Base-by-base conservation (phyloP, 129 eudicot species). In the Centaurea solstitialis region DNA sequence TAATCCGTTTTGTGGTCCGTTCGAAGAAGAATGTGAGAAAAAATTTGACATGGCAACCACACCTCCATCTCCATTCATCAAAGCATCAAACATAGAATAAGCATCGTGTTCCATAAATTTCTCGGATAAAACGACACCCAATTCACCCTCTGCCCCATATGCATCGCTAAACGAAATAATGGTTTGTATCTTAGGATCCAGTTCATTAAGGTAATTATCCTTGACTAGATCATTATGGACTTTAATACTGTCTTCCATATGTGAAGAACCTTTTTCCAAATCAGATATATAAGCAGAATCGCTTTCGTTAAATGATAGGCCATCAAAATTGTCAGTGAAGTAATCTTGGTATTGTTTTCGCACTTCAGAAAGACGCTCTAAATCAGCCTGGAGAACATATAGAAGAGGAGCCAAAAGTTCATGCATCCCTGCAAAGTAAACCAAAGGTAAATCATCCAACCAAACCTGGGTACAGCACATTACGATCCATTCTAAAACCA, bases 31-130 rank as follows among this genome's bases (percentile, higher is more conserved):
- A 66, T 82, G 88, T 15, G 98, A 87, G 82, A 93, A 96, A 83
- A 96, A 91, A 12, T 86, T 89, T 7, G 98, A 94, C 96, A 93
- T 96, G 57, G 98, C 82, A 83, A 96, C 95, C 5, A 88, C 98
- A 81, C 99, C 98, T 59, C 86, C 81, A 13, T 87, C 83, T 20
- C 99, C 99, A 78, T 76, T 88, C 99, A 96, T 93, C 59, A 96
- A 85, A 75, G 99, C 91, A 73, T 96, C 98, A 80, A 96, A 93
- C 93, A 96, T 89, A 5, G 92, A 91, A 79, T 93, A 96, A 3
- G 98, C 99, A 85, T 96, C 98, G 40, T 96, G 99, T 77, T 96
- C 99, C 87, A 91, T 89, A 74, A 96, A 96, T 68, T 89, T 93
- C 76, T 91, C 98, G 10, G 98, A 96, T 72, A 96, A 76, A 37